Evolutionary conservation across 2,329 filamentous ascomycete species (phyloP), one percentile per base, ranked within the genome.

Genomic region (Pezicula neosporulosa): DNA sequence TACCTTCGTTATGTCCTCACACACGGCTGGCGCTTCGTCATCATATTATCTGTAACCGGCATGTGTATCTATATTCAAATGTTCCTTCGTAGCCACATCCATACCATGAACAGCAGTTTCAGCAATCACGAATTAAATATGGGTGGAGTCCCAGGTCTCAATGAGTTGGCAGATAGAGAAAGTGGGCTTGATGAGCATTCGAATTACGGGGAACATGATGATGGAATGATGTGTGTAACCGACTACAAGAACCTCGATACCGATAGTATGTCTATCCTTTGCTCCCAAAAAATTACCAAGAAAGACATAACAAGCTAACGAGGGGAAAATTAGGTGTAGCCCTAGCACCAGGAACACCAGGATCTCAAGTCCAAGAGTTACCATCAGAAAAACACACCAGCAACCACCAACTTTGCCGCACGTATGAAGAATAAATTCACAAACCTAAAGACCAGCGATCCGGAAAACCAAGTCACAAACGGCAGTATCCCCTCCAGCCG

Each of bases 21-120:
- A 1, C 69, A 72, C 47, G 68, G 63, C 36, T 72, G 69, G 69
- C 63, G 70, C 13, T 65, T 71, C 44, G 53, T 61, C 12, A 68
- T 71, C 43, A 44, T 67, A 38, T 50, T 57, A 13, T 68, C 66
- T 2, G 57, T 69, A 21, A 28, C 15, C n/a, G 21, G 27, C 19
- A 44, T 44, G n/a, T 59, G 52, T 33, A 66, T 70, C 33, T 71
- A 70, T 50, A 61, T 63, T 5, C 68, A 68, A 49, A 62, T 72
- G 18, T 67, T 69, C 54, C 50, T 68, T 16, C 68, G 45, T 19
- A 44, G 48, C n/a, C 46, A 36, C 9, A 36, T 41, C 12, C 38
- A 46, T 16, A 43, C 44, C 41, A 52, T 46, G 33, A 44, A 24
- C 7, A 24, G 37, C 27, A 27, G 33, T 10, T 21, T 16, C 45